These are phyloP conservation scores for Priceomyces carsonii DNA, from an alignment of 805 yeast species.

Conservation along the genomic window DNA sequence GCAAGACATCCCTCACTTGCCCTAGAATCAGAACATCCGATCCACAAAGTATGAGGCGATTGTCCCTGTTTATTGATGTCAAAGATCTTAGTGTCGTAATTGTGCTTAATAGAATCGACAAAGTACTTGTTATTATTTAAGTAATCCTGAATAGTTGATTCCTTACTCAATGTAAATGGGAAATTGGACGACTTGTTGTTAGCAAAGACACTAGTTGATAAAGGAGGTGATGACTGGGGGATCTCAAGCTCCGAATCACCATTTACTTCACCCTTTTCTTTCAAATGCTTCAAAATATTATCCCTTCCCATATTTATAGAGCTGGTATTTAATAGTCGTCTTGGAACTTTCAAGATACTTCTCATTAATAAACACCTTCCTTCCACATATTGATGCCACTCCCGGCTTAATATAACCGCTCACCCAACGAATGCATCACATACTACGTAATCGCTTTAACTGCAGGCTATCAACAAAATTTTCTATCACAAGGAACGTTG, in stretches of 20 bases:
- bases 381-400: not conserved
- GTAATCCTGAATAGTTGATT: constrained; percentile 50
- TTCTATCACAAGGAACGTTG: not conserved
- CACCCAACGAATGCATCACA: constrained; percentile 3
- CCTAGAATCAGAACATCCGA: constrained; percentile 92
- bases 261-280: constrained; percentile 3
- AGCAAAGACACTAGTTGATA: not conserved
- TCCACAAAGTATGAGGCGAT: constrained; percentile 90
- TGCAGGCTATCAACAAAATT: constrained; percentile 5
- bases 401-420: not conserved
- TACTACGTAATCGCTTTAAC: constrained; percentile 5
- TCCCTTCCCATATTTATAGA: constrained; percentile 38
- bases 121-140: constrained; percentile 47
- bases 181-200: constrained; percentile 19
- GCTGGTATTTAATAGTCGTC: constrained; percentile 3
- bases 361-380: constrained; percentile 2
- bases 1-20: constrained; percentile 76
- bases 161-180: constrained; percentile 49
- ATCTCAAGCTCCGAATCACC: no score
- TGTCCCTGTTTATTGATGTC: constrained; percentile 77
- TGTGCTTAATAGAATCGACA: constrained; percentile 46
- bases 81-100: constrained; percentile 56
- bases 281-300: constrained; percentile 26
- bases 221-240: not conserved
- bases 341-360: constrained; percentile 2